phyloP scores from a whole-genome alignment of 441 rosid genomes.

The Populus hybrid region DNA sequence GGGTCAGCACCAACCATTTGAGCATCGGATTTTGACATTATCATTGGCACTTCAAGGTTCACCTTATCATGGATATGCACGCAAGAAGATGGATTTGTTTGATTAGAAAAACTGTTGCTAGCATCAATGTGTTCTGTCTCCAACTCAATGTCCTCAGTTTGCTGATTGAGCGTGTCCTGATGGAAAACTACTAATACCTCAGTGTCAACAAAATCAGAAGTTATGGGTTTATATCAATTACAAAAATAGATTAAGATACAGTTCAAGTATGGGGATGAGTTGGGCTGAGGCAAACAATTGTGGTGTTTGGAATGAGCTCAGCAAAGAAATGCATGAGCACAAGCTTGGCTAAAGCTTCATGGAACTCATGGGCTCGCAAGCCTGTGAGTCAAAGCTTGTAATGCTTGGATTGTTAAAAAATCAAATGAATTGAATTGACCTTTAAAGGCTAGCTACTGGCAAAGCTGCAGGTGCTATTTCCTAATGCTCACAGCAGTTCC shows the following conservation, averaged over 20 bases:
- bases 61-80: constrained; percentile 12
- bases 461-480: not conserved
- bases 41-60: constrained; percentile 23
- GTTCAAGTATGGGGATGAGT: not conserved
- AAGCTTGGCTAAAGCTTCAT: not conserved
- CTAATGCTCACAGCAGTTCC: not conserved
- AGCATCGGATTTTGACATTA: constrained; percentile 18
- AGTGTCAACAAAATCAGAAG: constrained; percentile 28
- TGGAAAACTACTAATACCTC: constrained; percentile 31
- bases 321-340: not conserved
- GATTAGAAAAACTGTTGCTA: constrained; percentile 20
- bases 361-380: not conserved
- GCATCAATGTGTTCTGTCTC: constrained; percentile 13
- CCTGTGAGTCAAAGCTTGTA: not conserved
- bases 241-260: constrained; percentile 7
- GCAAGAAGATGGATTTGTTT: constrained; percentile 17
- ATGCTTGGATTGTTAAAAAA: not conserved
- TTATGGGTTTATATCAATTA: constrained; percentile 3
- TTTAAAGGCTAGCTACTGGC: not conserved
- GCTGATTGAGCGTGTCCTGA: constrained; percentile 45
- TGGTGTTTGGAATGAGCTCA: not conserved
- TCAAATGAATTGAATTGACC: not conserved
- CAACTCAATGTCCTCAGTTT: constrained; percentile 34
- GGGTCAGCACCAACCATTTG: constrained; percentile 22
- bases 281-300: not conserved